A percentile compares a stretch with the other conserved stretches of the same genome.
Conservation (phyloP, 768 basidiomycete genomes). For the Cystobasidium ongulense region DNA sequence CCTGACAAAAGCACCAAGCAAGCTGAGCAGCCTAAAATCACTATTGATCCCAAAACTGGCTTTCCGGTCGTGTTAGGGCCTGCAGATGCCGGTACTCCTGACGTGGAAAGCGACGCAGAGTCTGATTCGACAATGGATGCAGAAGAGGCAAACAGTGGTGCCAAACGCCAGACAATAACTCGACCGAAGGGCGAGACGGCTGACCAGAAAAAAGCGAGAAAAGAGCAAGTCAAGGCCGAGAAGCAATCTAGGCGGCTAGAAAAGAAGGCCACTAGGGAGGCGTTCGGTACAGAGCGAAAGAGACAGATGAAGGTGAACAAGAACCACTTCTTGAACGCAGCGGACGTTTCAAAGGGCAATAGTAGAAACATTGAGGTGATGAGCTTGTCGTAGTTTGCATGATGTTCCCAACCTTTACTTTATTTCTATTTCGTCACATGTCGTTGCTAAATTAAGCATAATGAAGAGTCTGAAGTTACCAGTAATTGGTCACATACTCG, state of each 20-base stretch:
- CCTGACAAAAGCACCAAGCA: background rate
- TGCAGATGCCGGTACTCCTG: conserved; percentile 4
- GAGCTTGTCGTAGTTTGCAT: conserved; percentile 11
- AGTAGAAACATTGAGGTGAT: conserved; percentile 15
- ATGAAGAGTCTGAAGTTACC: too few species aligned
- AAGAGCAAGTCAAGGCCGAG: conserved; percentile 49
- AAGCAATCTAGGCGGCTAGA: conserved; percentile 47
- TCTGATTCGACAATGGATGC: conserved; percentile 38
- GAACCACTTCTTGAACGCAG: conserved; percentile 30
- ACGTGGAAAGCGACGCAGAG: conserved; percentile 37
- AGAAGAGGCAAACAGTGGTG: conserved; percentile 45
- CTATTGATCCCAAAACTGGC: conserved; percentile 67
- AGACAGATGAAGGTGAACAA: conserved; percentile 43
- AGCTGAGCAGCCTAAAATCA: conserved; percentile 55
- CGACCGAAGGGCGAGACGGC: conserved; percentile 65
- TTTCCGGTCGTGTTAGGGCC: conserved; percentile 54
- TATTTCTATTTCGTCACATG: background rate
- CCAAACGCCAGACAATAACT: conserved; percentile 53
- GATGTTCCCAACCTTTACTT: background rate
- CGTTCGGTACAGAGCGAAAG: conserved; percentile 48
- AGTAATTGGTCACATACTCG: background rate
- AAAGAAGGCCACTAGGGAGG: conserved; percentile 49
- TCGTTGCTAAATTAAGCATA: background rate
- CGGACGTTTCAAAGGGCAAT: conserved; percentile 37
- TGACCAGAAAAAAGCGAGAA: conserved; percentile 49